phyloP scores from a whole-genome alignment of 768 basidiomycete species.

The Hydnum rufescens region DNA sequence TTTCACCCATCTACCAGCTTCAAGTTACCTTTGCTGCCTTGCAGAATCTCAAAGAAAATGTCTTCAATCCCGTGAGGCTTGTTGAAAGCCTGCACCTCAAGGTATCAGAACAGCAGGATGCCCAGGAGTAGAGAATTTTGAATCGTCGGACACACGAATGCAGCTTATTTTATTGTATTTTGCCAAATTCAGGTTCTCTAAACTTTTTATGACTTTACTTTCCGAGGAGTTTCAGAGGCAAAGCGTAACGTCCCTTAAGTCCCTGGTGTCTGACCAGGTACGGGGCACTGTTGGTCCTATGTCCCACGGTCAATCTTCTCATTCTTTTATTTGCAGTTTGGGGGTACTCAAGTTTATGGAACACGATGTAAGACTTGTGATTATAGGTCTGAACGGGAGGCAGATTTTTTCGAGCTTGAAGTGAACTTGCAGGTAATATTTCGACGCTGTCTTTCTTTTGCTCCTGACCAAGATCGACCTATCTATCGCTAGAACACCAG shows the following conservation, averaged over 20 bases:
- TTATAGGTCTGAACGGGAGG: constrained; percentile 41
- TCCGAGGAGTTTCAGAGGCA: constrained; percentile 80
- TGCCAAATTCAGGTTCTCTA: constrained; percentile 52
- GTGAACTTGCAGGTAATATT: constrained; percentile 50
- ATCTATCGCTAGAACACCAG: constrained; percentile 35
- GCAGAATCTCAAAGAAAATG: constrained; percentile 44
- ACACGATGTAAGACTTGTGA: constrained; percentile 59
- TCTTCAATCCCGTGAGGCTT: constrained; percentile 69
- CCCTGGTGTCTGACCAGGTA: constrained; percentile 58
- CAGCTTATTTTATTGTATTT: constrained; percentile 4
- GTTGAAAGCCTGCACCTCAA: constrained; percentile 69
- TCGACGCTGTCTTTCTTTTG: too few species aligned
- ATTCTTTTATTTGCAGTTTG: constrained; percentile 38
- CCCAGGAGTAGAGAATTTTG: constrained; percentile 58
- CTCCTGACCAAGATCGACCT: too few species aligned
- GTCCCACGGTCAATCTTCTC: constrained; percentile 1
- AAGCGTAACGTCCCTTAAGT: constrained; percentile 34
- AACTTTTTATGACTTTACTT: constrained; percentile 80
- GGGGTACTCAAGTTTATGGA: constrained; percentile 65
- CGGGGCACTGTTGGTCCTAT: constrained; percentile 5
- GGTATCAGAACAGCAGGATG: constrained; percentile 83
- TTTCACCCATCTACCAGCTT: constrained; percentile 24
- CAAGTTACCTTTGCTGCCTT: constrained; percentile 51
- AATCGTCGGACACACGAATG: neutral
- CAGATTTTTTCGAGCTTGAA: constrained; percentile 77